A percentile compares a stretch with the other conserved stretches of the same genome.
phyloP scores from a whole-genome alignment of 2,329 filamentous ascomycete genomes.

The Macrophomina pseudophaseolina region DNA sequence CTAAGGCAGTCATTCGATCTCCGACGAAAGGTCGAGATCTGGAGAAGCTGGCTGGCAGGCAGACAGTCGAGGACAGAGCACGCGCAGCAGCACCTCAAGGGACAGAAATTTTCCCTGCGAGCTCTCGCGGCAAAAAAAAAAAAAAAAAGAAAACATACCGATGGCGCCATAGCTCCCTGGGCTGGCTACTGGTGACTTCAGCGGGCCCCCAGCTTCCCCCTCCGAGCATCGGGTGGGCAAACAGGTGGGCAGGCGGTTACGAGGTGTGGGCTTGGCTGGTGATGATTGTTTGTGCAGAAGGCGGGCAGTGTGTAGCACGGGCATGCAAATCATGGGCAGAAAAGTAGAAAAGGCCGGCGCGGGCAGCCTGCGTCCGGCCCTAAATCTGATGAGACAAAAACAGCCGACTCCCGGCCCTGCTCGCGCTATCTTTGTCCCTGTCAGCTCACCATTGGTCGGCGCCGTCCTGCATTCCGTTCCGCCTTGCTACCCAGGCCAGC shows the following conservation, averaged over 20 bases:
- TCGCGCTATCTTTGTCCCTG: not conserved
- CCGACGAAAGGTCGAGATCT: not conserved
- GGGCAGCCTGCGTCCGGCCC: not conserved
- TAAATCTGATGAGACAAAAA: constrained; percentile 17
- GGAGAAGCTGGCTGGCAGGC: not conserved
- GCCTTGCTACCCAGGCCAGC: not conserved
- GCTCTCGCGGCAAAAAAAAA: not conserved
- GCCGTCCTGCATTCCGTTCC: not conserved
- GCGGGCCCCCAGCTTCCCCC: not conserved
- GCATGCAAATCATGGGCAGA: not conserved
- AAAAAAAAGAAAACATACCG: not conserved
- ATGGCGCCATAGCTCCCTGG: not conserved
- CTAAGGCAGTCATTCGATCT: not conserved
- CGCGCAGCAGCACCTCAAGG: not conserved
- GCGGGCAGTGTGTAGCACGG: not conserved
- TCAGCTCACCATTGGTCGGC: not conserved
- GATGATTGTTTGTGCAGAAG: not conserved
- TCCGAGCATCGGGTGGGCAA: not conserved
- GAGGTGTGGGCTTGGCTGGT: constrained; percentile 11
- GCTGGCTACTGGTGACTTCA: not conserved
- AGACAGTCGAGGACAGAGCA: not conserved
- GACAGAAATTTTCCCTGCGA: not conserved
- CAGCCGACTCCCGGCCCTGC: constrained; percentile 4
- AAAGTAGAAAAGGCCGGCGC: not conserved
- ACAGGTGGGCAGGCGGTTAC: not conserved